Percentiles rank a stretch among this genome's conserved stretches.
Evolutionary conservation across 805 yeast species (phyloP).

Genomic region (Metschnikowia sp.): DNA sequence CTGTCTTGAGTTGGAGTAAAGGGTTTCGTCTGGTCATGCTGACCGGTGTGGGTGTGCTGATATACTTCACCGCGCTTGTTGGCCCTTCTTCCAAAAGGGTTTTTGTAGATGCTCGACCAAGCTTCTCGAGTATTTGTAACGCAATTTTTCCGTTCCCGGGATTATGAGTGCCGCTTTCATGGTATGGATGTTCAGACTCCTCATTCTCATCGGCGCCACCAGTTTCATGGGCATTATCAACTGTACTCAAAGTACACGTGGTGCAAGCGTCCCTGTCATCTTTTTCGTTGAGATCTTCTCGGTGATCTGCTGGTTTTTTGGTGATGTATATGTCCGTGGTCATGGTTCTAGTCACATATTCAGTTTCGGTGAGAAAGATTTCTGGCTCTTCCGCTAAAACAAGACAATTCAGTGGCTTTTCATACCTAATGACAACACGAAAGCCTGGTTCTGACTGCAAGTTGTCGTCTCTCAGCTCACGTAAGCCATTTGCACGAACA

Average conservation of each 20-base stretch:
- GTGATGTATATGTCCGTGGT: neutral
- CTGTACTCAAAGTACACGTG: neutral
- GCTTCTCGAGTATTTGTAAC: neutral
- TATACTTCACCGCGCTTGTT: neutral
- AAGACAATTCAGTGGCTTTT: neutral
- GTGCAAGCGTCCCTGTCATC: too few relatives aligned
- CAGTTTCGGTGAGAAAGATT: neutral
- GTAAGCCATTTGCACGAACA: neutral
- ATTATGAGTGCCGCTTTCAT: too few relatives aligned
- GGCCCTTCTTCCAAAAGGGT: neutral
- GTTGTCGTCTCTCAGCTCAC: neutral
- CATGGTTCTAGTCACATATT: neutral
- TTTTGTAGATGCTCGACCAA: constrained; percentile 1
- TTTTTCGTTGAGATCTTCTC: too few relatives aligned
- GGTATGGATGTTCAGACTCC: too few relatives aligned
- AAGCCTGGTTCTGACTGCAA: neutral
- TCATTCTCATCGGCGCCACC: neutral
- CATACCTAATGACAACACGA: constrained; percentile 1
- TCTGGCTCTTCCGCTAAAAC: neutral
- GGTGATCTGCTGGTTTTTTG: neutral
- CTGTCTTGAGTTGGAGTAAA: neutral
- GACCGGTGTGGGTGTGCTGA: neutral
- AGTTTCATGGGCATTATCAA: neutral
- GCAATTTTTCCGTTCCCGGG: neutral
- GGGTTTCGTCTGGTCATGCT: neutral